Base-by-base conservation (phyloP, 2,329 filamentous ascomycete genomes). In the Chrysoporthe deuterocubensis region DNA sequence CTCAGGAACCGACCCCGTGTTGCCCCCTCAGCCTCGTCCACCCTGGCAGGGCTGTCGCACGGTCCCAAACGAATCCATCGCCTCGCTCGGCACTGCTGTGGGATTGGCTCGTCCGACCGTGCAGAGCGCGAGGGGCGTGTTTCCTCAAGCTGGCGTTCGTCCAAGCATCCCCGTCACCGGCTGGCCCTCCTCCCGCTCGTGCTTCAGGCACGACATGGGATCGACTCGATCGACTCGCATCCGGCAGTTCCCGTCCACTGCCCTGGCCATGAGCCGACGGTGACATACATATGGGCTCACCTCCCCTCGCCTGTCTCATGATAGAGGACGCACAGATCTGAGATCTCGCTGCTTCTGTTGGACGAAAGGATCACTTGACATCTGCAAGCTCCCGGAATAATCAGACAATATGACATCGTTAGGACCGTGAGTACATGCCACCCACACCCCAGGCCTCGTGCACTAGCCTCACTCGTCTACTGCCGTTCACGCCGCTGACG, bases 211-310 rank as follows among this genome's bases (percentile, higher is more conserved):
- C 21, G 42, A 61, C 42, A 62, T 59, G 52, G 67, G 59, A 60
- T 61, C 34, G 40, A 64, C 43, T 60, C 37, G 61, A 44, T 56
- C 61, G 59, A 59, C 59, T 68, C 58, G 63, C 26, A 14, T 59
- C 13, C 40, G 13, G 57, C 57, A 26, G n/a, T 26, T 16, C 40
- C 14, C 40, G n/a, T 26, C 14, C 34, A 43, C 9, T 43, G 57
- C 11, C 57, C 40, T 43, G 3, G n/a, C 14, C 44, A 62, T 67
- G 65, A 61, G 62, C 62, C 64, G 61, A 69, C 56, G 48, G 32
- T 13, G 37, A 40, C n/a, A 59, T 70, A 70, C 68, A 68, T 68
- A 70, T 66, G 65, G 44, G 65, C 68, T 59, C 62, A 63, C 58
- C 43, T 48, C 59, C 66, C 50, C 54, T 42, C n/a, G 44, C 52